A percentile compares a stretch with the other conserved stretches of the same genome.
Evolutionary conservation across 192 early-diverging fungal species (phyloP).

Genomic region (Spizellomyces punctatus): DNA sequence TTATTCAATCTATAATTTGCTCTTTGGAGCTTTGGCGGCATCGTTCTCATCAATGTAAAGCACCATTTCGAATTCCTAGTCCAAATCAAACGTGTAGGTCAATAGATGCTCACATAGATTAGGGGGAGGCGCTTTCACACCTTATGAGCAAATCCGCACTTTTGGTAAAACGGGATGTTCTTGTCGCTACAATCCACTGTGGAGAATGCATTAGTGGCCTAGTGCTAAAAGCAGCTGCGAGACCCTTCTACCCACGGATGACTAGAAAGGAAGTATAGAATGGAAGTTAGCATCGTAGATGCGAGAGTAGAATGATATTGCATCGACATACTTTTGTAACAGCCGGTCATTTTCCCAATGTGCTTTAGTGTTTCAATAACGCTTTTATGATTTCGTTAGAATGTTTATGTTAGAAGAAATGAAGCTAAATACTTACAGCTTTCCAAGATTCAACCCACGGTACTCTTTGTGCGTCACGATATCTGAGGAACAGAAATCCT

Average conservation of each 20-base stretch:
- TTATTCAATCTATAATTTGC: slow-evolving; percentile 37
- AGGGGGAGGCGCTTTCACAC: slow-evolving; percentile 31
- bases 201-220: not conserved
- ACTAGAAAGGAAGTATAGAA: not conserved
- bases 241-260: not conserved
- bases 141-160: slow-evolving; percentile 83
- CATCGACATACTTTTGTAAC: slow-evolving; percentile 78
- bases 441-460: slow-evolving; percentile 57
- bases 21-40: slow-evolving; percentile 37
- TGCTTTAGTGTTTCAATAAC: slow-evolving; percentile 87
- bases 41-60: slow-evolving; percentile 56
- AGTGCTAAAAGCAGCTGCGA: slow-evolving; percentile 27
- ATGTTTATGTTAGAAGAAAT: not conserved
- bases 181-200: slow-evolving; percentile 61
- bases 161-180: slow-evolving; percentile 91
- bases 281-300: not conserved
- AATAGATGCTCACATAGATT: not conserved
- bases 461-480: slow-evolving; percentile 55
- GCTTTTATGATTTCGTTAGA: slow-evolving; percentile 17
- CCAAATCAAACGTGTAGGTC: not conserved
- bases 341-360: slow-evolving; percentile 73
- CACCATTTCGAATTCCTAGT: slow-evolving; percentile 54
- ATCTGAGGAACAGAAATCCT: slow-evolving; percentile 40
- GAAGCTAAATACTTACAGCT: slow-evolving; percentile 42
- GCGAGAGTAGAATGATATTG: not conserved